Evolutionary conservation across 768 basidiomycete genomes (phyloP).

Genomic region (Boletus patriciae): DNA sequence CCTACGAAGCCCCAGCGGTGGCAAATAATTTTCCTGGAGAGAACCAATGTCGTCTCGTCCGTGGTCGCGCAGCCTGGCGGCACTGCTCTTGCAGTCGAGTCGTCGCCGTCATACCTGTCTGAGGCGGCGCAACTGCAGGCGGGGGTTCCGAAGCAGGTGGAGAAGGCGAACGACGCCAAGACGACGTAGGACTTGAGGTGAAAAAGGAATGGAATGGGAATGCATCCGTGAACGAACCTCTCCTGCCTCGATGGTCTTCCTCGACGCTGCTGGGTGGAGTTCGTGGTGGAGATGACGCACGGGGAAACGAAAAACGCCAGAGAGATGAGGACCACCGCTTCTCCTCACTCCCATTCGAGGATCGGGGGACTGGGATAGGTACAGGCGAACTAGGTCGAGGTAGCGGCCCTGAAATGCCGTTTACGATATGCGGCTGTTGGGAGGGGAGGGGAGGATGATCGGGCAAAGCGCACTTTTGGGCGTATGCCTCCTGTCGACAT

Average conservation of each 20-base stretch:
- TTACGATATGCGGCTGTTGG: slow-evolving; percentile 12
- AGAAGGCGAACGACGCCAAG: slow-evolving; percentile 41
- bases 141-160: slow-evolving; percentile 37
- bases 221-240: slow-evolving; percentile 39
- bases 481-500: slow-evolving; percentile 26
- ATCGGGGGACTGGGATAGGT: slow-evolving; percentile 31
- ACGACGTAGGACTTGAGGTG: slow-evolving; percentile 31
- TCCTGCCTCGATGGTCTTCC: slow-evolving; percentile 27
- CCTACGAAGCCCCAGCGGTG: slow-evolving; percentile 40
- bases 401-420: slow-evolving; percentile 12
- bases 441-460: slow-evolving; percentile 12
- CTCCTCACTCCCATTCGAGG: slow-evolving; percentile 32
- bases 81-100: slow-evolving; percentile 33
- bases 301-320: slow-evolving; percentile 38
- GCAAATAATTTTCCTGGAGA: slow-evolving; percentile 52
- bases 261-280: slow-evolving; percentile 21
- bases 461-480: slow-evolving; percentile 6
- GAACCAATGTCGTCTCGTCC: slow-evolving; percentile 54
- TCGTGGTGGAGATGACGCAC: slow-evolving; percentile 30
- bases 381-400: slow-evolving; percentile 31
- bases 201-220: slow-evolving; percentile 47
- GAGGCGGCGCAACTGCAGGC: slow-evolving; percentile 24
- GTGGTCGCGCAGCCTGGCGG: slow-evolving; percentile 35
- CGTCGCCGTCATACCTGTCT: slow-evolving; percentile 13
- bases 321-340: slow-evolving; percentile 37